Conservation (phyloP, 2,329 filamentous ascomycete species). For the Xylariales sp. region DNA sequence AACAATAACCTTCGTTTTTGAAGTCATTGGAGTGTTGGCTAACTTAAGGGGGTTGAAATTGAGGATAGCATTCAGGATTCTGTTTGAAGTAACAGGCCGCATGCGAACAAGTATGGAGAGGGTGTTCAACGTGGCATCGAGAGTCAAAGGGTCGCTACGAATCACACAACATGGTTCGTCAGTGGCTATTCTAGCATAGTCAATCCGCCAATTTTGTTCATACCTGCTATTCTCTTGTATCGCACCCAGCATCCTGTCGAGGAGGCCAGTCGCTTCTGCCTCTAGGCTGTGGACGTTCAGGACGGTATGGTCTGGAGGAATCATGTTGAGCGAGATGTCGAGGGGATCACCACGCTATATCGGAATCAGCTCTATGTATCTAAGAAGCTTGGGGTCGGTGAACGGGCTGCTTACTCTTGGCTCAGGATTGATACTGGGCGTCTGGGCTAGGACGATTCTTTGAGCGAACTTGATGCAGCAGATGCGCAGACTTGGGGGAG, state of each 20-base stretch:
- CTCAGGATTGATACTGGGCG: conserved; percentile 74
- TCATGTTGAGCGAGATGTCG: conserved; percentile 82
- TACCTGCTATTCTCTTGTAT: conserved; percentile 85
- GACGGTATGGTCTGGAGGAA: conserved; percentile 77
- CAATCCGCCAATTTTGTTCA: conserved; percentile 29
- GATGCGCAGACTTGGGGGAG: conserved; percentile 71
- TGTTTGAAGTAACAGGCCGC: conserved; percentile 74
- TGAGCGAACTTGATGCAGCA: conserved; percentile 98
- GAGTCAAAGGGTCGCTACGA: conserved; percentile 74
- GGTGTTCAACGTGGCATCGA: conserved; percentile 89
- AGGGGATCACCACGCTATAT: conserved; percentile 41
- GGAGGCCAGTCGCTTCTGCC: conserved; percentile 84
- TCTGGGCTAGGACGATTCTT: conserved; percentile 87
- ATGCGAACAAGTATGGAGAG: conserved; percentile 78
- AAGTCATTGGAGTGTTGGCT: conserved; percentile 71
- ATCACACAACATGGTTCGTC: conserved; percentile 4
- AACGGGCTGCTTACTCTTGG: conserved; percentile 67
- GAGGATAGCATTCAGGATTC: conserved; percentile 79
- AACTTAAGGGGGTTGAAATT: conserved; percentile 89
- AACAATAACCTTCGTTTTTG: conserved; percentile 75
- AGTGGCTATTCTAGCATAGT: too few species aligned
- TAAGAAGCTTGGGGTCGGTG: too few species aligned
- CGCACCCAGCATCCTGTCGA: conserved; percentile 81
- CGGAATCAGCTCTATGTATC: too few species aligned
- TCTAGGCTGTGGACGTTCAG: conserved; percentile 79